Evolutionary conservation across 148 eudicot species (phyloP).

Genomic region (Diospyros kaki): DNA sequence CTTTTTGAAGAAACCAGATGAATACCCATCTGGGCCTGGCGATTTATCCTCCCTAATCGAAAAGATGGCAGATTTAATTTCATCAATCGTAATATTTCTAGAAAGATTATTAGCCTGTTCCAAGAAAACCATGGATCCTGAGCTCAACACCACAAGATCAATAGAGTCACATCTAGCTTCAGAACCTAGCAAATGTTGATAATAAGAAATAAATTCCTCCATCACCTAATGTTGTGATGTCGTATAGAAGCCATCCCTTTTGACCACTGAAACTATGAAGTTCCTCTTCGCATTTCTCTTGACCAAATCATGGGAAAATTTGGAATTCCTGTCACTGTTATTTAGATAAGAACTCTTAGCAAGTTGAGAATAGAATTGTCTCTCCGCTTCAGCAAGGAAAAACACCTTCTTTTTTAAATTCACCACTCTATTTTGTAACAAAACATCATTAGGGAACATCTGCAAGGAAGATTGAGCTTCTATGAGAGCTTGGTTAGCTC

Average conservation of each 20-base stretch:
- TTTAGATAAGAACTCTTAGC: background rate
- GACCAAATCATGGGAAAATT: background rate
- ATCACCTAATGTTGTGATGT: background rate
- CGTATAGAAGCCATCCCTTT: background rate
- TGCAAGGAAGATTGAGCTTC: too few relatives aligned
- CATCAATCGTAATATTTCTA: background rate
- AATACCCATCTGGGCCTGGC: background rate
- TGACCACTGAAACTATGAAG: background rate
- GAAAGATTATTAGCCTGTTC: background rate
- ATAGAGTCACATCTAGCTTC: background rate
- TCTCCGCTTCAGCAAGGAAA: background rate
- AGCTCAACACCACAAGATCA: background rate
- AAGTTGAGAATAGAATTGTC: background rate
- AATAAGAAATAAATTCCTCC: background rate
- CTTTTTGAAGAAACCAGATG: too few relatives aligned
- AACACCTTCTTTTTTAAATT: background rate
- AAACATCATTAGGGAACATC: too few relatives aligned
- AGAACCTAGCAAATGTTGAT: background rate
- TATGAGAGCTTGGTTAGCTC: too few relatives aligned
- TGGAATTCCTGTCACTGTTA: background rate
- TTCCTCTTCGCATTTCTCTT: background rate
- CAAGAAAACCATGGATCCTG: background rate
- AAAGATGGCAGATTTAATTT: background rate
- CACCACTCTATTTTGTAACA: too few relatives aligned
- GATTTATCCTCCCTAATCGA: background rate